Base-by-base conservation (phyloP, 1,284 basidiomycete genomes). In the Ceratobasidium sp. region DNA sequence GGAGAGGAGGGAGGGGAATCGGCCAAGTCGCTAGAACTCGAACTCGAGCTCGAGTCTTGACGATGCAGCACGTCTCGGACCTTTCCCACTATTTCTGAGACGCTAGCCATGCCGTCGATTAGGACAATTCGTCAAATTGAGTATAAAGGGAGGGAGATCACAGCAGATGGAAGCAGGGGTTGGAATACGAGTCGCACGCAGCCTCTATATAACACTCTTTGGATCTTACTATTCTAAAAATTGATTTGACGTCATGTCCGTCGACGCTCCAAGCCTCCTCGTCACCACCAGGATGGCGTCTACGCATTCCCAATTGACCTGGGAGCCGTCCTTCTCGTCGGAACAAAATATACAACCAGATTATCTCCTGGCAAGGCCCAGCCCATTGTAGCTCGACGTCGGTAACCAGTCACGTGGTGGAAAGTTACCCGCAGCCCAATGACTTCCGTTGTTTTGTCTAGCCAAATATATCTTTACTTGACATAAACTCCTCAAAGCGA, bases 41-140 rank as follows among this genome's bases (percentile, higher is more conserved):
- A 64, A 20, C 58, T 64, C 13, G 45, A 50, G 27, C 7, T 42
- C 15, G 45, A 64, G 34, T 29, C 29, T 15, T 5, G 32, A 17
- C 32, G 43, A 17, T 52, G 31, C n/a, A 64, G 58, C 5, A 34
- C 58, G 17, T 32, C 47, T 10, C 32, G 58, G 22, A 52, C 58
- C 52, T 64, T 50, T n/a, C 40, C 47, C 13, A 52, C 58, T 8
- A 64, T 38, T 20, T 49, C 45, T 20, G 45, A 47, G n/a, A 47
- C 22, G 7, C 38, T 17, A 17, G 38, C 10, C 38, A 40, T 40
- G 10, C 17, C 17, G 38, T 17, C 8, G 38, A 40, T 17, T 40
- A 8, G 10, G 38, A 17, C 8, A 40, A 17, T 40, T 12, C 22
- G 7, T 15, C 13, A 20, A 22, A 7, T 10, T 10, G n/a, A 12